phyloP scores from a whole-genome alignment of 129 eudicot species.

The Chrysanthemum seticuspe region DNA sequence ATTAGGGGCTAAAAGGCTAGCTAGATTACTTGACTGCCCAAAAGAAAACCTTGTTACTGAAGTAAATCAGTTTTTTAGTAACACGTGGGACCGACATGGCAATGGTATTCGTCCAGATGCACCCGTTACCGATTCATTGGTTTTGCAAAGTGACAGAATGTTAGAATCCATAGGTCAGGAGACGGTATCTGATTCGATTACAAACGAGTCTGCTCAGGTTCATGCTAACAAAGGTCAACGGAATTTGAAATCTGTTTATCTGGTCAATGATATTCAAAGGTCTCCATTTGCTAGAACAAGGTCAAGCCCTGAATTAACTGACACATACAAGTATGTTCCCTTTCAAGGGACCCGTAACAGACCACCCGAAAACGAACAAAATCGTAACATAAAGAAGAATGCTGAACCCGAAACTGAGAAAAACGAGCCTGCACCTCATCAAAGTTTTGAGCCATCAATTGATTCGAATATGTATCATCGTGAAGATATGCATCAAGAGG shows the following conservation, averaged over 20 bases:
- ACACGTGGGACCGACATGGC: constrained; percentile 88
- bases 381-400: constrained; percentile 50
- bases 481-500: constrained; percentile 72
- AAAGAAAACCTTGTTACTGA: constrained; percentile 55
- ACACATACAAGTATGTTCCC: constrained; percentile 45
- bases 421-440: constrained; percentile 43
- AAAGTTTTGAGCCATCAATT: constrained; percentile 37
- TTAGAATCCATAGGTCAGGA: constrained; percentile 1
- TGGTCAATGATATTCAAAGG: constrained; percentile 55
- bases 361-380: constrained; percentile 43
- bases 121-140: constrained; percentile 32
- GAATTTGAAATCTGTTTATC: constrained; percentile 43
- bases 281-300: constrained; percentile 75
- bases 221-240: constrained; percentile 41
- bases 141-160: constrained; percentile 32
- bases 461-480: constrained; percentile 40
- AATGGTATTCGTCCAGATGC: constrained; percentile 78
- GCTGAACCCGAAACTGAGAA: constrained; percentile 45
- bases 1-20: constrained; percentile 69
- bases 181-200: no score
- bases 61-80: constrained; percentile 66
- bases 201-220: constrained; percentile 26
- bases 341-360: constrained; percentile 47
- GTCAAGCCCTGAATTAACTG: constrained; percentile 92
- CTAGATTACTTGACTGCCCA: constrained; percentile 72